Evolutionary conservation across 257 asterid species (phyloP), one percentile per base, ranked within the genome.

Genomic region (Solanum tarapatanum): DNA sequence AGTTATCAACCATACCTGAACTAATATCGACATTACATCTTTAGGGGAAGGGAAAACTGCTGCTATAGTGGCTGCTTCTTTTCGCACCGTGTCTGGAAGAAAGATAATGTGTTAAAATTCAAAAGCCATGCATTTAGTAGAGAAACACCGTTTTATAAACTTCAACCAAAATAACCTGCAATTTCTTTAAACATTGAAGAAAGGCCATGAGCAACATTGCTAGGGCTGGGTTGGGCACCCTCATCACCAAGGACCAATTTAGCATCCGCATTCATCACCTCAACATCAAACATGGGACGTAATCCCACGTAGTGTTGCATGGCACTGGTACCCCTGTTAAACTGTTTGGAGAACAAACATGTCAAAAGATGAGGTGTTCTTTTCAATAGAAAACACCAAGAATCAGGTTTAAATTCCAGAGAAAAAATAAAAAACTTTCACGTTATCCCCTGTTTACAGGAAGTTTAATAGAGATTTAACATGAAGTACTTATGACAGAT

Each of bases 251-350:
- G 95, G 92, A 96, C 98, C 88, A 95, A 87, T 92, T 89, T 93
- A 83, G 96, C 96, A 88, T 97, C 99, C 82, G 88, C 95, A 92
- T 94, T 96, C 99, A 97, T 91, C 87, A 97, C 98, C 92, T 93
- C 99, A 88, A 95, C 90, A 88, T 97, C 99, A 91, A 96, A 97
- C 99, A 97, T 97, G 82, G 99, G 99, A 36, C 98, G 98, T 84
- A 97, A 91, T 84, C 99, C 99, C 87, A 97, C 99, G 88, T 96
- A 97, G 90, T 97, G 99, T 92, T 97, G 99, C 99, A 97, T 97
- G 58, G 99, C 99, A 83, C 99, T 97, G 87, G 98, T 96, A 68
- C 99, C 99, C 92, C 99, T 92, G 93, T 97, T 97, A 91, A 97
- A 97, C 99, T 97, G 97, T 92, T 90, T 90, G 84, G 89, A 88